Evolutionary conservation across 176 grass and related monocot genomes (phyloP), one percentile per base, ranked within the genome.

Genomic region (Paspalum notatum): DNA sequence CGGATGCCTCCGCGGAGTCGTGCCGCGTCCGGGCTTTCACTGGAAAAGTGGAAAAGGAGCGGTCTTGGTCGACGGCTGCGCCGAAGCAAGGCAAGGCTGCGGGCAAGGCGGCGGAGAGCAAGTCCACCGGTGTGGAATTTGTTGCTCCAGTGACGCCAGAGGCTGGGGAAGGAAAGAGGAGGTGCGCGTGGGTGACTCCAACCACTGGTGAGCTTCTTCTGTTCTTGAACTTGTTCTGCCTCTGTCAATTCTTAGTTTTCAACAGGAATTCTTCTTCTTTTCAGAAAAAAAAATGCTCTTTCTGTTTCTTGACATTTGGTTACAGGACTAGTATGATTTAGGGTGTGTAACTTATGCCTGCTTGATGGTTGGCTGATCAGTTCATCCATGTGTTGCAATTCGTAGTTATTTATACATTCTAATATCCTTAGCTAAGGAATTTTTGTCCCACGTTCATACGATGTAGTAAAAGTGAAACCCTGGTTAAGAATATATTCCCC

Each of bases 151-250:
- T 74, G 25, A 80, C 79, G 18, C 76, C 60, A 5, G 86, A 82
- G 20, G 68, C 68, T 39, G 44, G 74, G 10, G 73, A 93, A 68
- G 84, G 82, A 80, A 91, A 85, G 77, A 81, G 62, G 63, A 88
- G 86, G 76, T 99, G 96, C 71, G 62, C 85, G 13, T 99, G 92
- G 93, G 88, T 91, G 54, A 95, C 96, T 87, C 75, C 90, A 64
- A 95, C 91, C 74, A 83, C 84, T 2, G 96, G 96, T 98, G 48
- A 82, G 90, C 76, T 16, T 81, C 25, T 58, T 80, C 66, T 32
- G 24, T 55, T 68, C 24, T 78, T 58, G 16, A 32, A 43, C 54
- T 83, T 24, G 40, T 81, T 40, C 21, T 1, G 20, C 21, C 21
- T 79, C 38, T 52, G 48, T 17, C 44, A 39, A 71, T 32, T 71